Base-by-base conservation (phyloP, 768 basidiomycete genomes). In the Asterophora lycoperdoides region DNA sequence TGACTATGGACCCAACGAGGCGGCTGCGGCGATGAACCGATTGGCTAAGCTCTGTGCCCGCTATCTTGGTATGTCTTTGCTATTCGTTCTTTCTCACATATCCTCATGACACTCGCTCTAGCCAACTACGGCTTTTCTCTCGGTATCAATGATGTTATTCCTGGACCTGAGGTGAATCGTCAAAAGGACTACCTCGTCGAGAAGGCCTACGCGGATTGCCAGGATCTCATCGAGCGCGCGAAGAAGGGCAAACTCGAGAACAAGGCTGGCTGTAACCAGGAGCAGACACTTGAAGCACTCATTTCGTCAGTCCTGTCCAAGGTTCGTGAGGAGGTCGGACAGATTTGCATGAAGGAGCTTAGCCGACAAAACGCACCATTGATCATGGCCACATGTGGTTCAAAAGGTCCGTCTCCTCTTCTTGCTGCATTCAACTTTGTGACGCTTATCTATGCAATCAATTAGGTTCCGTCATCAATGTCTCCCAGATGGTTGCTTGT, bases 401-500 rank as follows among this genome's bases (percentile, higher is more conserved):
- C 96, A 5, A 98, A 98, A 78, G 96, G 95, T 89, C 11, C 19
- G n/a, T 18, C 32, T 11, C 29, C 18, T 42, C 8, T 46, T 20
- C 17, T 32, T 17, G 23, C 33, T 15, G 36, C 30, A 15, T 37
- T 47, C 20, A 8, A 6, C 23, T 42, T 8, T 11, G 19, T 45
- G 28, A 19, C 33, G 10, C 29, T 50, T 8, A 41, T 11, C 29
- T 11, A 36, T 0, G 23, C 23, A 3, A 23, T 23, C 48, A 6
- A 28, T 15, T 45, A 72, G 95, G 96, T 66, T 98, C 96, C 60
- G 90, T 93, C 54, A 95, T 99, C 70, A 99, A 99, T 68, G 96
- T 99, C 47, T 95, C 93, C 18, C 96, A 99, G 71, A 99, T 99
- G 96, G 95, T 98, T 45, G 96, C 95, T 62, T 97, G 95, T 80